phyloP scores from a whole-genome alignment of 1,139 yeast genomes.

The Scheffersomyces quercinus region DNA sequence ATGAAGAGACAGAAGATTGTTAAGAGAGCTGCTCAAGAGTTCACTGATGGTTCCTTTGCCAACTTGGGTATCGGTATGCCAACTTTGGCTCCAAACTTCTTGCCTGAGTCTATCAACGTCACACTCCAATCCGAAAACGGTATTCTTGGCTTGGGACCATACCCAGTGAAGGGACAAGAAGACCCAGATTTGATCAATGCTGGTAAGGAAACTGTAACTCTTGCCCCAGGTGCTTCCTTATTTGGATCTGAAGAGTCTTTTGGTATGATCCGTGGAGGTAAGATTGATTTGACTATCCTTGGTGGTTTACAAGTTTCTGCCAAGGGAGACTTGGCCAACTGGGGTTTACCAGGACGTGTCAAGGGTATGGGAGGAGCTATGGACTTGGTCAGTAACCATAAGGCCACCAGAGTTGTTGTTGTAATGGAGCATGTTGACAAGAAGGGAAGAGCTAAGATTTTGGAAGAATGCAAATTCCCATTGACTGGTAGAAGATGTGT shows the following conservation, averaged over 20 bases:
- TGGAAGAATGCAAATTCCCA: constrained; percentile 44
- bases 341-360: constrained; percentile 53
- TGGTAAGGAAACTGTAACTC: constrained; percentile 53
- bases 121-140: constrained; percentile 52
- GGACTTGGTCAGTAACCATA: constrained; percentile 53
- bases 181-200: constrained; percentile 53
- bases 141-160: constrained; percentile 49
- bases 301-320: constrained; percentile 53
- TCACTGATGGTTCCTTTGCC: constrained; percentile 41
- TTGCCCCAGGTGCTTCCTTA: constrained; percentile 45
- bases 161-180: constrained; percentile 43
- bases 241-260: constrained; percentile 54
- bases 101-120: constrained; percentile 38
- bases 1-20: constrained; percentile 38
- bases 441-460: constrained; percentile 48
- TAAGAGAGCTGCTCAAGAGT: constrained; percentile 47
- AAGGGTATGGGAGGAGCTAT: constrained; percentile 62
- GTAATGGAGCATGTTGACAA: constrained; percentile 51
- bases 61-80: constrained; percentile 55
- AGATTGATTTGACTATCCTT: constrained; percentile 43
- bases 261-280: constrained; percentile 51
- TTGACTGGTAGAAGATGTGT: constrained; percentile 49
- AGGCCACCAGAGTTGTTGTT: constrained; percentile 47
- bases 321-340: constrained; percentile 51
- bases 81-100: constrained; percentile 45